Conservation (phyloP, 345 rosid genomes). For the Xanthoceras sorbifolium region DNA sequence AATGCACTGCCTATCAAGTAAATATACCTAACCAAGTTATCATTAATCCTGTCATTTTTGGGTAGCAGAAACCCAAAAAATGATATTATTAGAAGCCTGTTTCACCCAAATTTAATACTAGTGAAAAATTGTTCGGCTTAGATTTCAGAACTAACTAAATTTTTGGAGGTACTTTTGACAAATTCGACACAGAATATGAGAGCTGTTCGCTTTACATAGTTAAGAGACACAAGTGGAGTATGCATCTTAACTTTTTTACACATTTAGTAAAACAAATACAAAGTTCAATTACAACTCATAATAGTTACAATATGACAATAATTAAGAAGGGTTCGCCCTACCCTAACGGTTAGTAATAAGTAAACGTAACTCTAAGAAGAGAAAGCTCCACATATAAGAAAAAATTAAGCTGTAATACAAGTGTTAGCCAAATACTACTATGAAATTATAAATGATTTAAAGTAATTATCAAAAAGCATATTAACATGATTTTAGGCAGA, state of each 20-base stretch:
- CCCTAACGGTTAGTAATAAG: slow-evolving; percentile 9
- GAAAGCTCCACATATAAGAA: background rate
- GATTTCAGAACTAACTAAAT: background rate
- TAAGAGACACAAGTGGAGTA: background rate
- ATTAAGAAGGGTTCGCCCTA: slow-evolving; percentile 9
- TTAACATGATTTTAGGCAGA: background rate
- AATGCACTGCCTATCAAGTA: background rate
- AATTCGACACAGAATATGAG: background rate
- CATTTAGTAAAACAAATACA: slow-evolving; percentile 9
- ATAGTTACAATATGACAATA: slow-evolving; percentile 27
- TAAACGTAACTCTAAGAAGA: background rate
- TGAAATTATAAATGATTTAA: background rate
- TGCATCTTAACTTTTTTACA: background rate
- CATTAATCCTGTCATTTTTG: background rate
- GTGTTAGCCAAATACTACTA: slow-evolving; percentile 1
- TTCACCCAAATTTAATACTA: background rate
- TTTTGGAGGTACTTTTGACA: background rate
- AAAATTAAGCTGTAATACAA: background rate
- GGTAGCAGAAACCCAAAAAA: background rate
- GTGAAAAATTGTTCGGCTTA: background rate
- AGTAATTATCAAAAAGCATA: background rate
- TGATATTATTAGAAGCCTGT: background rate
- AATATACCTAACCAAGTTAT: background rate
- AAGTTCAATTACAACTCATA: slow-evolving; percentile 22
- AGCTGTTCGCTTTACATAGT: background rate